A percentile compares a stretch with the other conserved stretches of the same genome.
Conservation (phyloP, 78 protist genomes). For the Dictyostelium discoideum region dicty_2.7 NC_007088.5:6150001-6150500, state of each 20-base stretch:
- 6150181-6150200: neutral
- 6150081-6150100: constrained; percentile 60
- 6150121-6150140: neutral
- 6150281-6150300: neutral
- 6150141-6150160: constrained; percentile 55
- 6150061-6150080: constrained; percentile 44
- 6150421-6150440: constrained; percentile 10
- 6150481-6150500: neutral
- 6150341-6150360: neutral
- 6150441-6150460: neutral
- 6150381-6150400: constrained; percentile 32
- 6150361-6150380: neutral
- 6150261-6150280: neutral
- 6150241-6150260: neutral
- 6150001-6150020: constrained; percentile 11
- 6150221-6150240: neutral
- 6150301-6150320: constrained; percentile 19
- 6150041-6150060: constrained; percentile 12
- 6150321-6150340: neutral
- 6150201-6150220: neutral
- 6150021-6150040: neutral
- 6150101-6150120: neutral
- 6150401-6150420: neutral
- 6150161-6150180: constrained; percentile 1
- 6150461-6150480: constrained; percentile 29